Conservation (phyloP, 176 grass and related monocot genomes). For the Chrysopogon serrulatus region DNA sequence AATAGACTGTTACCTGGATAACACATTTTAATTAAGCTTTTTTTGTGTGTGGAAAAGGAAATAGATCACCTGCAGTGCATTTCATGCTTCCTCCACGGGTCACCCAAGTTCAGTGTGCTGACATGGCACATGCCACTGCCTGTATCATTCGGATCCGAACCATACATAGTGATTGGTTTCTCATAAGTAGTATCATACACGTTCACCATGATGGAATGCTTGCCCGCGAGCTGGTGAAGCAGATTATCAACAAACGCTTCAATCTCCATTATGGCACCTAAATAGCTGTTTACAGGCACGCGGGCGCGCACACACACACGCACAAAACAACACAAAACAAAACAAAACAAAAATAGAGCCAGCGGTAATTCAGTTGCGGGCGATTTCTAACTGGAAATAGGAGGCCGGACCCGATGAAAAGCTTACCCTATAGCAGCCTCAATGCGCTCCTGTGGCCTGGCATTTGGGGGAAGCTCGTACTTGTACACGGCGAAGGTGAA, state of each 20-base stretch:
- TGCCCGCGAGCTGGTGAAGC: constrained; percentile 64
- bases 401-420: background rate
- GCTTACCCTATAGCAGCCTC: constrained; percentile 69
- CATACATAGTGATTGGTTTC: constrained; percentile 68
- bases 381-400: constrained; percentile 3
- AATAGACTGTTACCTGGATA: background rate
- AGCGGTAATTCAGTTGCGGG: background rate
- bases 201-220: constrained; percentile 82
- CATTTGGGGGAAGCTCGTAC: constrained; percentile 64
- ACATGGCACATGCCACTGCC: constrained; percentile 37
- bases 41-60: too few relatives aligned
- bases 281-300: constrained; percentile 66
- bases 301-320: too few relatives aligned
- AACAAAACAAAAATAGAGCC: background rate
- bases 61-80: constrained; percentile 89
- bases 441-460: constrained; percentile 49
- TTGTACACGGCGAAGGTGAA: constrained; percentile 80
- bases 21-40: background rate
- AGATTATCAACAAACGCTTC: constrained; percentile 67
- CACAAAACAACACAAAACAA: too few relatives aligned
- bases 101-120: constrained; percentile 75
- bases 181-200: constrained; percentile 84
- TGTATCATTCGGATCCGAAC: constrained; percentile 47
- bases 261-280: constrained; percentile 87
- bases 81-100: constrained; percentile 80